Evolutionary conservation across 495 filamentous ascomycete genomes (phyloP).

Genomic region (Podospora pseudoanserina): DNA sequence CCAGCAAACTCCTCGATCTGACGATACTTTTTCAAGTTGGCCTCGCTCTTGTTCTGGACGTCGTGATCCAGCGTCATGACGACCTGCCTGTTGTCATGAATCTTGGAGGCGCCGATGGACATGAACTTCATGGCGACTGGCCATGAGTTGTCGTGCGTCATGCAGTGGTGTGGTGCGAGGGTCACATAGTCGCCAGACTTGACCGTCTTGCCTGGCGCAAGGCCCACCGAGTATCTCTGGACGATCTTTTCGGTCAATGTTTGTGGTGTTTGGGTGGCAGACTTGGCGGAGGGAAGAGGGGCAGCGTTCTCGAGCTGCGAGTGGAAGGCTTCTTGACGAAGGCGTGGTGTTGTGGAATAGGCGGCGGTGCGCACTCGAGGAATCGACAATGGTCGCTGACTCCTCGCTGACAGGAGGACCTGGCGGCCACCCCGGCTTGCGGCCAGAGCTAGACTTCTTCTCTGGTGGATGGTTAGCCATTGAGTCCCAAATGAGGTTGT

Average conservation of each 20-base stretch:
- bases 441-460: slow-evolving; percentile 32
- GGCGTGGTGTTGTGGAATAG: slow-evolving; percentile 28
- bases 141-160: slow-evolving; percentile 95
- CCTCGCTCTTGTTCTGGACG: slow-evolving; percentile 79
- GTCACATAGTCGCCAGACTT: slow-evolving; percentile 79
- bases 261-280: slow-evolving; percentile 48
- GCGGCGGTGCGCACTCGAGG: slow-evolving; percentile 15
- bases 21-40: slow-evolving; percentile 79
- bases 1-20: slow-evolving; percentile 86
- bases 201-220: slow-evolving; percentile 68
- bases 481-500: not conserved
- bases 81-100: slow-evolving; percentile 70
- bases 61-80: slow-evolving; percentile 94
- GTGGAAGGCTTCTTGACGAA: slow-evolving; percentile 28
- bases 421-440: slow-evolving; percentile 25
- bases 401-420: slow-evolving; percentile 16
- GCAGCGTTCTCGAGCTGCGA: slow-evolving; percentile 26
- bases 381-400: slow-evolving; percentile 7
- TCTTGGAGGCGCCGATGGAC: slow-evolving; percentile 75
- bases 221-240: slow-evolving; percentile 68
- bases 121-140: slow-evolving; percentile 83
- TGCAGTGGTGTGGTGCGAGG: slow-evolving; percentile 67
- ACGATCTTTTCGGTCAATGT: slow-evolving; percentile 93
- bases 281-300: slow-evolving; percentile 2
- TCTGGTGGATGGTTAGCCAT: slow-evolving; percentile 16